Evolutionary conservation across 441 rosid genomes (phyloP), one percentile per base, ranked within the genome.

Genomic region (Euphorbia schlechtendalii): DNA sequence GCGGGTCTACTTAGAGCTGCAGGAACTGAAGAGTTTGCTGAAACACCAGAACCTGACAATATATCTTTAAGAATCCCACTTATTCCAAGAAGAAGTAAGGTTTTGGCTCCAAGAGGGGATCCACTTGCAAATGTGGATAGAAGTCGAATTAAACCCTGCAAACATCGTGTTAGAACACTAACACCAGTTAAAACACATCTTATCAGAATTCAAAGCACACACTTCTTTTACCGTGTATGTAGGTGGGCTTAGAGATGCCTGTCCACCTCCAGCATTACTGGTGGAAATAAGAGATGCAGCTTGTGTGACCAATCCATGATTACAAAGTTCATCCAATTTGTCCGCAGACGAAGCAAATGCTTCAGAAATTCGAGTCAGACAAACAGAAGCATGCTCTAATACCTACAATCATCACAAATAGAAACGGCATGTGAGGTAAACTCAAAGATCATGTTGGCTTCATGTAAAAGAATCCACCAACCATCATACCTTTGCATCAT

Each of bases 121-220:
- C 98, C 98, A 59, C 98, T 95, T 51, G 99, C 96, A 79, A 93
- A 95, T 21, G 94, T 90, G 51, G 99, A 90, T 55, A 92, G 89
- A 67, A 95, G 77, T 45, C 99, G 96, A 63, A 95, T 92, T 77
- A 95, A 80, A 28, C 99, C 99, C 99, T 95, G 84, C 67, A 71
- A 58, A 56, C 49, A 64, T 49, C 40, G 65, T 69, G 73, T 82
- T 74, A 77, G 69, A 70, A 56, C 20, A 69, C 45, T 60, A 70
- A 56, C 20, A 69, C 45, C 62, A 66, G 62, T 38, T 22, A 21
- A 68, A 43, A 57, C n/a, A 74, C 55, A 24, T 56, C 13, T 28
- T 36, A 68, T 58, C 10, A 59, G 51, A 65, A 34, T 15, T 25
- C 51, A 60, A 66, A 13, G 56, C 46, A 60, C 11, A 59, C 43